Evolutionary conservation across 257 asterid species (phyloP), one percentile per base, ranked within the genome.

Genomic region (Ehretia macrophylla): DNA sequence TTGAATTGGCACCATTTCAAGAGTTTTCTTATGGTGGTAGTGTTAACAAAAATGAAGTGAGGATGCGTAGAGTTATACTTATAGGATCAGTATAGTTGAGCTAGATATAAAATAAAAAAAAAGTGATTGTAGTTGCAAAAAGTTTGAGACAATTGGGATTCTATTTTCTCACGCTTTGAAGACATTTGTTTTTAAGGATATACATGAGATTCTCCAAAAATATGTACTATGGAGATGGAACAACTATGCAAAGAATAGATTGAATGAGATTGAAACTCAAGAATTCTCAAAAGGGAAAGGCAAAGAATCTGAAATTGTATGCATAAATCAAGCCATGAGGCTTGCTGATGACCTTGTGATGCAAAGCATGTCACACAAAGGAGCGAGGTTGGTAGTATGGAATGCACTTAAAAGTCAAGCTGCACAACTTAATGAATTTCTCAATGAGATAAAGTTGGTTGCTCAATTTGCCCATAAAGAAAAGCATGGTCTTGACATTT

Each of bases 121-220:
- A 11, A 17, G 51, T 0, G 51, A 40, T 1, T 67, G 56, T 23
- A 58, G 55, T 51, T 67, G 61, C 14, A 21, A 17, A 8, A 40
- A 39, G 32, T 51, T 67, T 66, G 60, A 67, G 51, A 51, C 61
- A 16, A 8, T 51, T 11, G 37, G 38, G 51, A 65, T 65, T 21
- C 47, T 56, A 12, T 56, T 56, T 39, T 44, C 46, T 12, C 58
- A 56, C 16, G 71, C 64, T 17, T 37, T 66, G 51, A 48, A 47
- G 47, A 40, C 56, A 0, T 65, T 65, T 16, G 46, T 51, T 27
- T 17, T 46, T 38, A 49, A 55, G 32, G 47, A 56, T 14, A 38
- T 47, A 18, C 53, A 23, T 55, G 17, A 11, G 4, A 42, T 59
- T 21, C 62, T 55, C 9, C 39, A 51, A 3, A 17, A 19, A n/a